Evolutionary conservation across 2,329 filamentous ascomycete species (phyloP), one percentile per base, ranked within the genome.

Genomic region (Capronia epimyces): DNA sequence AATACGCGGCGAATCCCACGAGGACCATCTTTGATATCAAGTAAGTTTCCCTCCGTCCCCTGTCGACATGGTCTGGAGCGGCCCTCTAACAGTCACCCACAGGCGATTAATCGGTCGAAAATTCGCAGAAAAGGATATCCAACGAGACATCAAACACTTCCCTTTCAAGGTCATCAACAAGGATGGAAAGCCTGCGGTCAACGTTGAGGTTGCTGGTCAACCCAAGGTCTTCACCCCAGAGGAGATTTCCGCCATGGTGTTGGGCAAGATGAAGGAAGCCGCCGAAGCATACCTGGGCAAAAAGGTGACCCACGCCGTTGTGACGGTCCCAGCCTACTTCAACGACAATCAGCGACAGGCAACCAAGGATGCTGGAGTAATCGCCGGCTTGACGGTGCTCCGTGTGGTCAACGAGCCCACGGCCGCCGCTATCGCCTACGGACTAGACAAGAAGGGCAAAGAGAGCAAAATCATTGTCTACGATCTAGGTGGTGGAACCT

Each of bases 361-460:
- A 56, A 95, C 89, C 74, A 95, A 95, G 83, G 89, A 95, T 69
- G 90, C 90, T 64, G 90, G 89, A 71, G 79, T 78, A 60, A 95
- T 96, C 67, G 89, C 90, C 66, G 90, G 90, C 69, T 82, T 96
- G 57, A 95, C 94, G 71, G 88, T 95, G 65, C 86, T 95, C 69
- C 89, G 90, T 77, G 89, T 96, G 60, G 89, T 95, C 69, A 95
- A 95, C 79, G 90, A 95, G 75, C 90, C 90, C 65, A 95, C 90
- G 65, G 90, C 90, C 68, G 90, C 90, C 69, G 90, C 89, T 73
- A 89, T 95, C 69, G 90, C 90, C 64, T 95, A 95, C 73, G 89
- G 89, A 70, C 81, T 95, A 60, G 87, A 93, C 74, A 90, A 91
- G 84, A 86, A 80, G 59, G 83, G 82, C 55, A 83, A 80, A 16